Evolutionary conservation across 164 flowering plant genomes (phyloP).

Genomic region (Amborella trichopoda): DNA sequence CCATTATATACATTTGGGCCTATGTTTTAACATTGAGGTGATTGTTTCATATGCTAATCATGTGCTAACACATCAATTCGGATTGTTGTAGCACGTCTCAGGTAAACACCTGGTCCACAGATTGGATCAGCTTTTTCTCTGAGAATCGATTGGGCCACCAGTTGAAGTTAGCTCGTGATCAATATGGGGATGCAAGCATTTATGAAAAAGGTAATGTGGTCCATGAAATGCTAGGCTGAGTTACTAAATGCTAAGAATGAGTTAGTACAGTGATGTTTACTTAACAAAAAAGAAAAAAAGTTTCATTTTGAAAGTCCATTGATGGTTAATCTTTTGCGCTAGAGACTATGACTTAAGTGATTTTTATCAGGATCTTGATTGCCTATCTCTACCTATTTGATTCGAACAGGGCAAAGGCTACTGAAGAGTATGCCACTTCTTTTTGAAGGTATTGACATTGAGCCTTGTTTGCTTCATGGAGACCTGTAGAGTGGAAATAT

Average conservation of each 20-base stretch:
- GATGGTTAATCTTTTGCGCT: neutral
- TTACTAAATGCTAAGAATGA: too few relatives aligned
- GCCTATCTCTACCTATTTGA: too few relatives aligned
- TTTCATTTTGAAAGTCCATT: too few relatives aligned
- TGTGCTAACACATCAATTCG: neutral
- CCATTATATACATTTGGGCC: too few relatives aligned
- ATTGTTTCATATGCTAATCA: too few relatives aligned
- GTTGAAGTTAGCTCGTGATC: constrained; percentile 57
- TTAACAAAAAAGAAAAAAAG: too few relatives aligned
- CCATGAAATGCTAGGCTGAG: constrained; percentile 1
- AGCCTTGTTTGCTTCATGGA: constrained; percentile 94
- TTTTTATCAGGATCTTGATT: too few relatives aligned
- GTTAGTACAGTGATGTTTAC: too few relatives aligned
- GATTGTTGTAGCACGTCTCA: constrained; percentile 67
- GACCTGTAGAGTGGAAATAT: constrained; percentile 98
- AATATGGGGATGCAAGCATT: constrained; percentile 64
- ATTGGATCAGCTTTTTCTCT: constrained; percentile 78
- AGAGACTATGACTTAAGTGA: too few relatives aligned
- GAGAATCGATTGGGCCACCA: constrained; percentile 92
- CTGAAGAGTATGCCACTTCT: constrained; percentile 60
- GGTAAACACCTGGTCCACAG: constrained; percentile 80
- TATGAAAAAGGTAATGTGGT: constrained; percentile 64
- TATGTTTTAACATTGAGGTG: too few relatives aligned
- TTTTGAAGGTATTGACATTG: constrained; percentile 59
- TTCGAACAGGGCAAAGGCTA: constrained; percentile 55